phyloP scores from a whole-genome alignment of 768 basidiomycete species.

The Hericium coralloides region DNA sequence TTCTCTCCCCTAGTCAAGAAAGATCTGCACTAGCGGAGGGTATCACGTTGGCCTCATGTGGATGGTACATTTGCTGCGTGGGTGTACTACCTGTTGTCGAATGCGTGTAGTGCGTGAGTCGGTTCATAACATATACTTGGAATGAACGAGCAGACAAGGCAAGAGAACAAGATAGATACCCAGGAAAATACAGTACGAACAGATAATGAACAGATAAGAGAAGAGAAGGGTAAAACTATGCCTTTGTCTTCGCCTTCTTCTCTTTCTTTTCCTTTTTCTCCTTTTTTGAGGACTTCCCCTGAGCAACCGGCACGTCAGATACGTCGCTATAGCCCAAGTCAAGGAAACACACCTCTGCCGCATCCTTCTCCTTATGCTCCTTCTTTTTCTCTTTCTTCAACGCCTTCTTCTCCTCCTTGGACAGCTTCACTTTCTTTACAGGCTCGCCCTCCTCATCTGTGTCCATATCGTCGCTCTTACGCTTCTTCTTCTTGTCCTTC shows the following conservation, averaged over 20 bases:
- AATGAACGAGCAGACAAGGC: not conserved
- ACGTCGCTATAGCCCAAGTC: constrained; percentile 1
- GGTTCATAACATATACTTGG: not conserved
- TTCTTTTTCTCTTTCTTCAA: constrained; percentile 71
- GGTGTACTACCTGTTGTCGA: no score
- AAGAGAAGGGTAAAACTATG: constrained; percentile 16
- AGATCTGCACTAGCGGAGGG: no score
- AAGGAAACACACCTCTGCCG: constrained; percentile 26
- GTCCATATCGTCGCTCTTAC: constrained; percentile 59
- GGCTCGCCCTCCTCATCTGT: constrained; percentile 38
- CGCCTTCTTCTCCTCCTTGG: constrained; percentile 83
- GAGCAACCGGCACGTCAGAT: constrained; percentile 3
- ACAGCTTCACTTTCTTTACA: constrained; percentile 64
- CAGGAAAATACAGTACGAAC: constrained; percentile 1
- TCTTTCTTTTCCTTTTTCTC: constrained; percentile 36
- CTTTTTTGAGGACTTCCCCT: constrained; percentile 28
- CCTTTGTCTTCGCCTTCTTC: constrained; percentile 45
- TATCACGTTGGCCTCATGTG: no score
- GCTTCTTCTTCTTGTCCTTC: constrained; percentile 55
- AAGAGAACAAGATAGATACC: not conserved
- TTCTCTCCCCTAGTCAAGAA: no score
- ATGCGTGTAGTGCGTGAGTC: no score
- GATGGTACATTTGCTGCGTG: no score
- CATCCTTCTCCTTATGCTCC: constrained; percentile 41
- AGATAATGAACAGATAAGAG: constrained; percentile 1